A percentile compares a stretch with the other conserved stretches of the same genome.
Conservation (phyloP, 805 yeast genomes). For the Monosporozyma yasuniensis region DNA sequence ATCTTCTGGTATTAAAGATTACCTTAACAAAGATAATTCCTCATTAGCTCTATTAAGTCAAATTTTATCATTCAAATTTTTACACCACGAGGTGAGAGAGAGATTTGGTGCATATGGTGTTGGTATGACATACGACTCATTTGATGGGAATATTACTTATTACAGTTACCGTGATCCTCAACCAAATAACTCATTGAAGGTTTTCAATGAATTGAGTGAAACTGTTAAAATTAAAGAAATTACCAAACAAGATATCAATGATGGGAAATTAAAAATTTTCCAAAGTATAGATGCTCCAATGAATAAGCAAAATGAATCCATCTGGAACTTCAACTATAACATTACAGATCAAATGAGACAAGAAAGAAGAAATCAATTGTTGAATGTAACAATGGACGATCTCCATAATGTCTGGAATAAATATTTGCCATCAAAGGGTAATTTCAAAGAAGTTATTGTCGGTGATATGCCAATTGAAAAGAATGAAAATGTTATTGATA, state of each 20-base stretch:
- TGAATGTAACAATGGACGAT: slow-evolving; percentile 57
- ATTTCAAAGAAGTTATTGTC: not conserved
- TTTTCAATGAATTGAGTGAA: slow-evolving; percentile 46
- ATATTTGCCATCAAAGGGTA: slow-evolving; percentile 31
- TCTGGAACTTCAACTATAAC: slow-evolving; percentile 53
- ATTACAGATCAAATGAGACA: slow-evolving; percentile 75
- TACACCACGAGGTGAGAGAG: slow-evolving; percentile 87
- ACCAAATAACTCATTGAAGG: slow-evolving; percentile 56
- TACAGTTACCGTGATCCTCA: slow-evolving; percentile 95
- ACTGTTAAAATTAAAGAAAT: slow-evolving; percentile 46
- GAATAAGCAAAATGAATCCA: slow-evolving; percentile 72
- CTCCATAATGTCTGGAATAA: slow-evolving; percentile 57
- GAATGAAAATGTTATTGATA: not conserved
- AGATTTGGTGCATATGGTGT: slow-evolving; percentile 98
- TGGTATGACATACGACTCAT: slow-evolving; percentile 74
- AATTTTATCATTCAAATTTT: slow-evolving; percentile 66
- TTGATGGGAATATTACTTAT: slow-evolving; percentile 70
- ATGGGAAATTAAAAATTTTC: slow-evolving; percentile 84
- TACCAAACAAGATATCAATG: slow-evolving; percentile 54
- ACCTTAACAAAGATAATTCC: slow-evolving; percentile 69
- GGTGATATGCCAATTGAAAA: not conserved
- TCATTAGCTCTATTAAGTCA: slow-evolving; percentile 75
- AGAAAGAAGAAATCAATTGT: slow-evolving; percentile 60
- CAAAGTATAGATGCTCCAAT: slow-evolving; percentile 88
- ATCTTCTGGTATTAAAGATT: slow-evolving; percentile 48